Base-by-base conservation (phyloP, 2,329 filamentous ascomycete genomes). In the Tolypocladium cylindrosporum region DNA sequence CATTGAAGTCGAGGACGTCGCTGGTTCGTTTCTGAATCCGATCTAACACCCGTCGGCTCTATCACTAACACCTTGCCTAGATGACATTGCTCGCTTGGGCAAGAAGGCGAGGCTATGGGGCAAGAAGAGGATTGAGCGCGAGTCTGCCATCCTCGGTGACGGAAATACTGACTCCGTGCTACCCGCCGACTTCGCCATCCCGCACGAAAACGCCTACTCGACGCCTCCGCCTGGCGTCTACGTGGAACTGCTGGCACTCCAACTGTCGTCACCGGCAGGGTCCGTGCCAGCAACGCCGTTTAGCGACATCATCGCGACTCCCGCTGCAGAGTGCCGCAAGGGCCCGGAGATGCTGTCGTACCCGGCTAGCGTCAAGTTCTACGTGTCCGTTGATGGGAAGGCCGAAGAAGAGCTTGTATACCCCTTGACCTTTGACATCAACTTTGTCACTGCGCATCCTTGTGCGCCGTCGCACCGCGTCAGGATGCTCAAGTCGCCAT, bases 401-500 rank as follows among this genome's bases (percentile, higher is more conserved):
- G 65, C 70, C 2, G 72, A 74, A 1, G 71, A 75, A 51, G 71
- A 77, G 57, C 63, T 77, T 56, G 74, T 73, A 1, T 75, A 79
- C 55, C 65, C 75, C 1, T 69, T 88, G 11, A 70, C 72, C 7
- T 80, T 84, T 62, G 84, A 88, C 59, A 77, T 87, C 27, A 80
- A 80, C 63, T 88, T 88, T 66, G 81, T 87, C 21, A 87, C 85
- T 1, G 84, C 84, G 0, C 83, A 87, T 62, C 85, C 85, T 0
- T 88, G 85, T 63, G 77, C 81, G 6, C 79, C 81, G 1, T 83
- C 82, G 1, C 76, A 77, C 55, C 76, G 79, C 57, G 79, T 84
- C 2, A 80, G 78, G 61, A 79, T 86, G 57, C 66, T 86, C 55
- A 83, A 81, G 66, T 83, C 82, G 16, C 80, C 82, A 0, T 78